Base-by-base conservation (phyloP, 805 yeast species). In the Saturnispora besseyi region DNA sequence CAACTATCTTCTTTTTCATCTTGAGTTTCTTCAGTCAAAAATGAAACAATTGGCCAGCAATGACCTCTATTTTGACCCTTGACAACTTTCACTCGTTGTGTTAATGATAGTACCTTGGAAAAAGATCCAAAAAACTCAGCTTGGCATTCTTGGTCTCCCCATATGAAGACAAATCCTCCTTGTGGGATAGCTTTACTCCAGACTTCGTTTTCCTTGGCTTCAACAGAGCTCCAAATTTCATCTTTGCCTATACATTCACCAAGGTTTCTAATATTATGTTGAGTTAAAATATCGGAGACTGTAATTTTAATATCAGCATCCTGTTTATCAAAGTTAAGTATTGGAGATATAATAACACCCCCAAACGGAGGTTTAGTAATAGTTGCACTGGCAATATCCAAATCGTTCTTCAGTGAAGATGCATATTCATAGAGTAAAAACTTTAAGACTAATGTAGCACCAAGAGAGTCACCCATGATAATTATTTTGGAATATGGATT, bases 391-490 rank as follows among this genome's bases (percentile, higher is more conserved):
- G 12, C 24, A 5, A 12, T 21, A 7, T 3, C 24, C 22, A 9
- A 18, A 18, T 21, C 18, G 5, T 18, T 18, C 8, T 12, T 15
- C 10, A 10, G 12, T 8, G 26, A 24, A 28, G n/a, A 12, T 24
- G 18, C 41, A 37, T 13, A 5, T 2, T 3, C 5, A 4, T 51
- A 40, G 24, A 73, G 73, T 45, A 74, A 48, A 46, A 71, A 55
- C 11, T 71, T 57, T 44, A 74, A 52, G 3, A 64, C 62, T 36
- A 73, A 52, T n/a, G 70, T 72, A 0, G 75, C 79, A 1, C 82
- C 81, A 4, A 68, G 59, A 0, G 79, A 74, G 47, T 77, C 79
- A 0, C 81, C 81, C 45, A 65, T 57, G 4, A 73, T 42, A 3
- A 73, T 59, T 2, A 62, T 43, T 24, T 62, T 62, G 1, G 75